Percentiles rank a stretch among this genome's conserved stretches.
phyloP scores from a whole-genome alignment of 1,139 yeast genomes.

The Sugiyamaella novakii region DNA sequence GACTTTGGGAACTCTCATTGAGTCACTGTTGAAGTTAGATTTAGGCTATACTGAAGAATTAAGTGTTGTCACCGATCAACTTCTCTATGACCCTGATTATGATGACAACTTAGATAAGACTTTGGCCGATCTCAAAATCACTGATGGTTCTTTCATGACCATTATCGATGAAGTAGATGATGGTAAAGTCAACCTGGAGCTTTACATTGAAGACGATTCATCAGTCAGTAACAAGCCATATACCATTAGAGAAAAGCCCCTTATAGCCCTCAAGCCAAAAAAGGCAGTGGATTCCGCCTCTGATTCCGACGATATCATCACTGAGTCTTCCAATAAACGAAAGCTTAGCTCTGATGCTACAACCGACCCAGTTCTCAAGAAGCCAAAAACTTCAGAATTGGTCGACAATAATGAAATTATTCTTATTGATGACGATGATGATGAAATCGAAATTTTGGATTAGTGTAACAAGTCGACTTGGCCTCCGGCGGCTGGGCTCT shows the following conservation, averaged over 20 bases:
- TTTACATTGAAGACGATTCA: conserved; percentile 47
- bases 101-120: conserved; percentile 67
- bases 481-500: no score
- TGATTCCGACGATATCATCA: conserved; percentile 19
- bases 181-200: conserved; percentile 61
- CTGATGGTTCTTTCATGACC: conserved; percentile 60
- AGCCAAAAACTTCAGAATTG: background rate
- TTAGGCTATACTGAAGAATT: conserved; percentile 69
- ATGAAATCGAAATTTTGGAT: conserved; percentile 34
- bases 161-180: conserved; percentile 79
- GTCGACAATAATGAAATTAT: conserved; percentile 29
- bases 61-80: conserved; percentile 60
- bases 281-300: conserved; percentile 15
- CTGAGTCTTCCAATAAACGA: conserved; percentile 13
- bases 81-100: conserved; percentile 84
- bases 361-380: background rate
- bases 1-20: conserved; percentile 48
- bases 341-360: background rate
- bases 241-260: conserved; percentile 26
- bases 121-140: conserved; percentile 58
- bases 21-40: conserved; percentile 49
- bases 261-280: conserved; percentile 24
- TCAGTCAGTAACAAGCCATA: conserved; percentile 21
- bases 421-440: conserved; percentile 36
- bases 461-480: conserved; percentile 21